Conservation (phyloP, 2,329 filamentous ascomycete genomes). For the Fusarium sp. region DNA sequence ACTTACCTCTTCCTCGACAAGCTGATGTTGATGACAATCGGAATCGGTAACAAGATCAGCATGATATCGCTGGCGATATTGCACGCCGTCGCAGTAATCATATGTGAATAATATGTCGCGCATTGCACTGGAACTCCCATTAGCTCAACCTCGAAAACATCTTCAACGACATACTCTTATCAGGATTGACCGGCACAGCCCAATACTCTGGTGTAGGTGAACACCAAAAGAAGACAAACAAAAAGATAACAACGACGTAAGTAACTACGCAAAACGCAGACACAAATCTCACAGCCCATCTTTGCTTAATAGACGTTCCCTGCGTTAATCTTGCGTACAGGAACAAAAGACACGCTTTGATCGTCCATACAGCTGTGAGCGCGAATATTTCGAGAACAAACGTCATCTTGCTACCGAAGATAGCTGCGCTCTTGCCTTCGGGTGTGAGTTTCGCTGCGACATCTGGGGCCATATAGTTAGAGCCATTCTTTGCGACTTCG, state of each 20-base stretch:
- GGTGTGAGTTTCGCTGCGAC: constrained; percentile 57
- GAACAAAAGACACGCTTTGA: constrained; percentile 64
- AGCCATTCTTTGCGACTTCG: constrained; percentile 56
- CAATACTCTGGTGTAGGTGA: constrained; percentile 63
- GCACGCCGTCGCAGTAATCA: constrained; percentile 60
- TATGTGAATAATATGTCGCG: constrained; percentile 59
- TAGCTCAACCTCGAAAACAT: no score
- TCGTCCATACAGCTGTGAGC: constrained; percentile 61
- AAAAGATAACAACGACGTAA: constrained; percentile 61
- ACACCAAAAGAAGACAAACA: constrained; percentile 66
- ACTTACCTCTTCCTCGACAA: constrained; percentile 49
- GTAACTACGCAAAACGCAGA: constrained; percentile 56
- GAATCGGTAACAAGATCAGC: constrained; percentile 58
- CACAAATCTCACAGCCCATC: constrained; percentile 55
- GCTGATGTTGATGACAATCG: constrained; percentile 55
- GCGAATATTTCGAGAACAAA: constrained; percentile 65
- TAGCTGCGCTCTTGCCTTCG: constrained; percentile 53
- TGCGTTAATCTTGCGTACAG: constrained; percentile 63
- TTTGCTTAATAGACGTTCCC: constrained; percentile 47
- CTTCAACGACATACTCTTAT: constrained; percentile 7
- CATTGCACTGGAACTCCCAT: constrained; percentile 50
- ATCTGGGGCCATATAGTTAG: constrained; percentile 56
- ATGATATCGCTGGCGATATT: constrained; percentile 60
- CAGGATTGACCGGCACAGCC: constrained; percentile 55
- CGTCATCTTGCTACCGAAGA: constrained; percentile 66